A percentile compares a stretch with the other conserved stretches of the same genome.
phyloP scores from a whole-genome alignment of 768 basidiomycete species.

The Nidularia pulvinata region DNA sequence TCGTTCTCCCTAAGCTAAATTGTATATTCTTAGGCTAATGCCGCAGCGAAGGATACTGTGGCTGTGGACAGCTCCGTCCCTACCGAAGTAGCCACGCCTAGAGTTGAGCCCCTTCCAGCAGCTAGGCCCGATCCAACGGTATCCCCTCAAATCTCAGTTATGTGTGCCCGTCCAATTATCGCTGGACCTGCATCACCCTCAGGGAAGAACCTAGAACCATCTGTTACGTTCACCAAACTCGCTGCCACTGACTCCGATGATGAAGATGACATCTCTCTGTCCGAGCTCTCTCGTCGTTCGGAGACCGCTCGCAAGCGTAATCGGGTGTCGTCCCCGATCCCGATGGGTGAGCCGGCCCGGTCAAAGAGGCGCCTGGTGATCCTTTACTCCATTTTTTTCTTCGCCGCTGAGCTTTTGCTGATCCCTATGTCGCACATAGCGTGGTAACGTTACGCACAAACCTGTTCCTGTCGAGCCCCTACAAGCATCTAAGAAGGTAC shows the following conservation, averaged over 20 bases:
- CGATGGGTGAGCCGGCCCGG: slow-evolving; percentile 1
- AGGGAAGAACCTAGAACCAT: background rate
- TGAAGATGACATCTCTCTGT: slow-evolving; percentile 16
- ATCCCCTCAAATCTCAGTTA: background rate
- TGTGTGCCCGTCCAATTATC: background rate
- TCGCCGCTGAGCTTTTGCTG: background rate
- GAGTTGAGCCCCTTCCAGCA: background rate
- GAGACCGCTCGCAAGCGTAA: slow-evolving; percentile 9
- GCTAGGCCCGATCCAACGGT: background rate
- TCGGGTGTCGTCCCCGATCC: slow-evolving; percentile 8
- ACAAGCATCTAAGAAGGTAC: background rate
- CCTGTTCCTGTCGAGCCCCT: background rate
- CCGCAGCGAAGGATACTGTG: too few species aligned
- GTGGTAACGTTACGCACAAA: background rate
- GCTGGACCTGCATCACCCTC: background rate
- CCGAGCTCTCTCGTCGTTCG: slow-evolving; percentile 12
- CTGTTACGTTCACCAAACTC: slow-evolving; percentile 7
- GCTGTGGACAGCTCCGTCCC: too few species aligned
- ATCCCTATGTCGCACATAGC: background rate
- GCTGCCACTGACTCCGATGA: slow-evolving; percentile 16
- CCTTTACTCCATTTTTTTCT: background rate
- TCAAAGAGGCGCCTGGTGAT: slow-evolving; percentile 1
- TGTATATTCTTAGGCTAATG: too few species aligned
- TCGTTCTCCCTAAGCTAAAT: background rate
- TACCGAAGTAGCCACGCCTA: too few species aligned